phyloP scores from a whole-genome alignment of 768 basidiomycete genomes.

The Leccinum barrowsii region DNA sequence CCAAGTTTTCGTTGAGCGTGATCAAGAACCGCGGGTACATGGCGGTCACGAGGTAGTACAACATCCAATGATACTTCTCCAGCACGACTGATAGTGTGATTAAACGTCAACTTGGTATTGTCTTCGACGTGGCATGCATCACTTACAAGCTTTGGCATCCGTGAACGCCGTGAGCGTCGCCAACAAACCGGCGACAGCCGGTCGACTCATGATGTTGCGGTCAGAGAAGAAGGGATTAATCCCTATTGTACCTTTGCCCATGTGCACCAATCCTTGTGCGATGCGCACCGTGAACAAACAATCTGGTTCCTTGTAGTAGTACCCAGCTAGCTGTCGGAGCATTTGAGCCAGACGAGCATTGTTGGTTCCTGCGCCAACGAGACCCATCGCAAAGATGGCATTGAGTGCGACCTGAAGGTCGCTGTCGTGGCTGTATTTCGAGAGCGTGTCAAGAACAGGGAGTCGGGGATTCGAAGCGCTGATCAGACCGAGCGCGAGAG shows the following conservation, averaged over 20 bases:
- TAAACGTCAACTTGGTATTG: slow-evolving; percentile 1
- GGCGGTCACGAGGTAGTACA: slow-evolving; percentile 91
- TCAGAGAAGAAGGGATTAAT: slow-evolving; percentile 97
- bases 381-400: slow-evolving; percentile 98
- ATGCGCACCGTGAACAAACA: slow-evolving; percentile 95
- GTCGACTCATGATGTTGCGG: slow-evolving; percentile 82
- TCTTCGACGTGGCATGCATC: neutral
- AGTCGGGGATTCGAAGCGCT: slow-evolving; percentile 96
- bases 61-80: slow-evolving; percentile 98
- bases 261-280: slow-evolving; percentile 95
- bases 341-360: slow-evolving; percentile 97
- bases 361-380: slow-evolving; percentile 98
- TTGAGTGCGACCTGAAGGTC: slow-evolving; percentile 96
- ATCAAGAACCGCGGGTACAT: slow-evolving; percentile 99
- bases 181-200: slow-evolving; percentile 86
- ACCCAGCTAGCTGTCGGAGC: slow-evolving; percentile 95
- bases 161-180: slow-evolving; percentile 90
- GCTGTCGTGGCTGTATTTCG: slow-evolving; percentile 98
- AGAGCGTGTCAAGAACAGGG: slow-evolving; percentile 91
- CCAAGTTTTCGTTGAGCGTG: slow-evolving; percentile 89
- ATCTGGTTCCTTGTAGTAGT: slow-evolving; percentile 97
- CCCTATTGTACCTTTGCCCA: slow-evolving; percentile 98
- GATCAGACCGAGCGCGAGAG: slow-evolving; percentile 91
- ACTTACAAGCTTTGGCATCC: slow-evolving; percentile 89
- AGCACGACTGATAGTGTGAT: slow-evolving; percentile 67